Conservation (phyloP, 2,329 filamentous ascomycete genomes). For the Beauveria pseudobassiana region DNA sequence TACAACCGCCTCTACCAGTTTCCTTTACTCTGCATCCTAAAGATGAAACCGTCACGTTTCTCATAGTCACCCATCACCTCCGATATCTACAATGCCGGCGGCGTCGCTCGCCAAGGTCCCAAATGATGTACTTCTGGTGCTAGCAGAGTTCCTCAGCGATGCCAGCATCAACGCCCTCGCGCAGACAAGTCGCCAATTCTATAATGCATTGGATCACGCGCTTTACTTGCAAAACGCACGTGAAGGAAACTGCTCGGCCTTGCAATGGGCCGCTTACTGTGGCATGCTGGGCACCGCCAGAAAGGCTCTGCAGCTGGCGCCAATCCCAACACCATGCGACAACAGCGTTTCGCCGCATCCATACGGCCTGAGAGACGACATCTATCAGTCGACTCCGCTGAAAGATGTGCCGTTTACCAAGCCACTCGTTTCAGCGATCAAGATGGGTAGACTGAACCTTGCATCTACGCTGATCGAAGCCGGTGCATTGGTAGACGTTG, state of each 20-base stretch:
- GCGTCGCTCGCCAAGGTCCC: background rate
- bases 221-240: background rate
- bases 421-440: background rate
- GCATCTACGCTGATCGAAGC: background rate
- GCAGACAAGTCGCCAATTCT: background rate
- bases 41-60: background rate
- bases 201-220: background rate
- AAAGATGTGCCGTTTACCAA: background rate
- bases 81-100: background rate
- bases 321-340: background rate
- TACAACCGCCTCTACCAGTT: background rate
- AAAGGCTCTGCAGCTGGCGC: slow-evolving; percentile 1
- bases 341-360: background rate
- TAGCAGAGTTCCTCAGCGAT: background rate
- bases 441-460: background rate
- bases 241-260: background rate
- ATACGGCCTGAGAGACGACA: background rate
- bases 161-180: background rate
- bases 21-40: background rate
- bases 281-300: background rate
- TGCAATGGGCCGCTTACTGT: background rate
- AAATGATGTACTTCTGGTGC: background rate
- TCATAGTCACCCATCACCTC: background rate
- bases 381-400: background rate
- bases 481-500: background rate